A percentile compares a stretch with the other conserved stretches of the same genome.
Conservation (phyloP, 169 alveolate genomes). For the Theileria orientalis region DNA sequence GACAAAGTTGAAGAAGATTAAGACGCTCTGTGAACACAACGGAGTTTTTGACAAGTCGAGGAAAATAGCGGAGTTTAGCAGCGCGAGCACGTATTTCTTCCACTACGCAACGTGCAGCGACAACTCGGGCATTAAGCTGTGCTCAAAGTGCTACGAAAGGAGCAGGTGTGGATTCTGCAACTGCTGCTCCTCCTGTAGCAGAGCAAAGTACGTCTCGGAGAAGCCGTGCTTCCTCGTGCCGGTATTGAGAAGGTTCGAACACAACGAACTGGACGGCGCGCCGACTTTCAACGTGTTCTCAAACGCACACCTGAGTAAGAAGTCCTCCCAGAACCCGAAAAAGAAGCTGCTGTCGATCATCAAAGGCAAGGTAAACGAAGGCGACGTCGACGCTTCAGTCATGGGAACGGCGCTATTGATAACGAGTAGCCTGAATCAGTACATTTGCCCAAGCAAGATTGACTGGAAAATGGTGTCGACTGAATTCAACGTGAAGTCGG, state of each 20-base stretch:
- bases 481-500: constrained; percentile 21
- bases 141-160: not conserved
- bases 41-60: constrained; percentile 30
- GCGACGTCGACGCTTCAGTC: not conserved
- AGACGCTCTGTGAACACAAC: constrained; percentile 6
- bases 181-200: not conserved
- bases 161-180: not conserved
- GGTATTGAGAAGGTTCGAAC: no score
- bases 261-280: no score
- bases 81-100: not conserved
- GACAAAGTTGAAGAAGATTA: constrained; percentile 6
- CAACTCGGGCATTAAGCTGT: not conserved
- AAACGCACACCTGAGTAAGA: no score
- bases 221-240: no score
- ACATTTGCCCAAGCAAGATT: not conserved
- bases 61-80: constrained; percentile 5
- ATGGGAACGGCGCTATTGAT: not conserved
- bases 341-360: not conserved
- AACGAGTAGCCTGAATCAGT: no score
- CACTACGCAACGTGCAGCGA: not conserved
- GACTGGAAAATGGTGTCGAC: not conserved
- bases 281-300: no score
- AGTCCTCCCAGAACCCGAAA: not conserved
- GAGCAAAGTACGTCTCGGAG: no score
- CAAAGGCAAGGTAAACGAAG: not conserved